These are phyloP conservation scores for Alternaria atra DNA, from an alignment of 2,329 filamentous ascomycete species.

Conservation along the genomic window DNA sequence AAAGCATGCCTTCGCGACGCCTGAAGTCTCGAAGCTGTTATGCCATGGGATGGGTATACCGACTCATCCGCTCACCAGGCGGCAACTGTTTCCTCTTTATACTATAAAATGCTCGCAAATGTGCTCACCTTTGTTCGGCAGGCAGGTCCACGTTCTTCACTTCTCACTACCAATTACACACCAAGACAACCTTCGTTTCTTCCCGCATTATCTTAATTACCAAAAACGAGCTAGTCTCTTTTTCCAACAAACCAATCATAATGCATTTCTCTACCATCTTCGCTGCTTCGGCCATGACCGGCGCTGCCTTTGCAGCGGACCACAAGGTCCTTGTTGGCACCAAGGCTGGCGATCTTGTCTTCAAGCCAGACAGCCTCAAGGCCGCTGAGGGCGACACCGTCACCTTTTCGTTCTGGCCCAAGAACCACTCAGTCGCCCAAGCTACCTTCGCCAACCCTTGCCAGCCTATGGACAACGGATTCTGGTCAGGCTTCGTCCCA, in stretches of 20 bases:
- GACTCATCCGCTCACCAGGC: conserved; percentile 31
- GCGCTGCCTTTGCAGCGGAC: conserved; percentile 43
- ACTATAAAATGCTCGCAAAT: conserved; percentile 50
- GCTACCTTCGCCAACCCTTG: conserved; percentile 48
- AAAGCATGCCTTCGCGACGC: conserved; percentile 45
- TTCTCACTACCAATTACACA: conserved; percentile 44
- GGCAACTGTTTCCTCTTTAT: conserved; percentile 36
- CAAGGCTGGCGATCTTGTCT: conserved; percentile 37
- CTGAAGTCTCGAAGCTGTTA: conserved; percentile 47
- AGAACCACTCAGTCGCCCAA: conserved; percentile 52
- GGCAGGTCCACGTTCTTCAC: conserved; percentile 48
- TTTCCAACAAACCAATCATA: conserved; percentile 40
- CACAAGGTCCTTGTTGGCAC: conserved; percentile 46
- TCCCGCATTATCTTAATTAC: conserved; percentile 23
- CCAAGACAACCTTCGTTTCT: conserved; percentile 35
- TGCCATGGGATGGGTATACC: conserved; percentile 40
- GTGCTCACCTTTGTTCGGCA: conserved; percentile 40
- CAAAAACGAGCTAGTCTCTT: conserved; percentile 48
- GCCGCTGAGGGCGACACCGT: conserved; percentile 51
- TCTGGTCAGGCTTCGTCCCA: conserved; percentile 52
- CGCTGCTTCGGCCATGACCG: conserved; percentile 42
- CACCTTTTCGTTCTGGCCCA: conserved; percentile 52
- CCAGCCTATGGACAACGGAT: conserved; percentile 42
- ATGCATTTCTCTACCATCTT: conserved; percentile 52
- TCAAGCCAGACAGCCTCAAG: conserved; percentile 47